Evolutionary conservation across 2,329 filamentous ascomycete genomes (phyloP), one percentile per base, ranked within the genome.

Genomic region (Trichoderma sp.): DNA sequence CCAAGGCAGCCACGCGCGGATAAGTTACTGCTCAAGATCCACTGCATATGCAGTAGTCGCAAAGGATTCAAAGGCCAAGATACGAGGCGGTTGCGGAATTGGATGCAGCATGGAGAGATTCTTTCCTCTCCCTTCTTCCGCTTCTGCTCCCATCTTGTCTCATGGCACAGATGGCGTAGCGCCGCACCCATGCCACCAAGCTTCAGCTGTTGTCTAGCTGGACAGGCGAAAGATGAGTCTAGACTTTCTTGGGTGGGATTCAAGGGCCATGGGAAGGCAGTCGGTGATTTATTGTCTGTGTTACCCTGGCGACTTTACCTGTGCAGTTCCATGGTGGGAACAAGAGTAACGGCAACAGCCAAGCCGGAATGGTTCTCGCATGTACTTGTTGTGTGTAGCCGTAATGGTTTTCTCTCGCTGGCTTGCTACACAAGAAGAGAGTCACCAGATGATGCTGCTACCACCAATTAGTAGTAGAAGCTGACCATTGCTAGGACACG

Each of bases 1-100:
- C 27, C 62, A 55, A 33, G 53, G 53, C 62, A 65, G 53, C 52
- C 62, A 65, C 62, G 21, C 52, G 65, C 65, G 65, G 65, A 27
- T 31, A 65, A 35, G 35, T 47, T 27, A 47, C 53, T 65, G 62
- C 62, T 57, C 53, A 49, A 53, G 62, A 65, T 49, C 53, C 37
- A 47, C 55, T 65, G 62, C 52, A 57, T 65, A 65, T 65, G 62
- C 62, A 33, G 19, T 21, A 19, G 35, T 27, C 24, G 31, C n/a
- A 49, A 27, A 43, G 40, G 24, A n/a, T 43, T 21, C 52, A 53
- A 35, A 35, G 40, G 43, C 59, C 59, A 35, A 7, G 43, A 62
- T 62, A 52, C 59, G 59, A 62, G 59, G 37, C 13, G 35, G 52
- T 19, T 13, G 19, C 31, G 59, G 21, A 43, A 31, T n/a, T 21